Conservation (phyloP, 352 stramenopile genomes). For the Pythium chondricola region DNA sequence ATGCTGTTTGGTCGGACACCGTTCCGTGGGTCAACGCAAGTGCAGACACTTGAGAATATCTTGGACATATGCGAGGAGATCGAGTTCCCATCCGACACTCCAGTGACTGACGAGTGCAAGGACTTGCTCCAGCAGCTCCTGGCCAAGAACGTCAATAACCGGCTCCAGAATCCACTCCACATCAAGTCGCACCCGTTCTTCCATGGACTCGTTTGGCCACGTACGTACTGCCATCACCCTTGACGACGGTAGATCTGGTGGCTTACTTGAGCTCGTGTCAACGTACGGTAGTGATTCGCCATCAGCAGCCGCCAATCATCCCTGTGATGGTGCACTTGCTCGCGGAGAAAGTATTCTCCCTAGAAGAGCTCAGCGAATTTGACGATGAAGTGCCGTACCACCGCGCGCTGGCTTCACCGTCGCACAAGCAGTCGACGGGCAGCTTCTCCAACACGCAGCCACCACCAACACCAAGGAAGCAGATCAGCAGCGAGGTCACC, state of each 20-base stretch:
- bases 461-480: too few relatives aligned
- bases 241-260: not conserved
- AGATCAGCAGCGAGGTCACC: too few relatives aligned
- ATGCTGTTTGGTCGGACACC: slow-evolving; percentile 50
- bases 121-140: slow-evolving; percentile 66
- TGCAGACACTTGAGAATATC: slow-evolving; percentile 47
- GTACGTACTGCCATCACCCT: slow-evolving; percentile 27
- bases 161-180: slow-evolving; percentile 88
- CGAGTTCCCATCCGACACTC: slow-evolving; percentile 52
- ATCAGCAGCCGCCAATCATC: slow-evolving; percentile 34
- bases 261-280: not conserved
- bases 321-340: slow-evolving; percentile 33
- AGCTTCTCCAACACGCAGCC: not conserved
- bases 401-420: slow-evolving; percentile 15
- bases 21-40: slow-evolving; percentile 36
- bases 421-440: not conserved
- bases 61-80: slow-evolving; percentile 39
- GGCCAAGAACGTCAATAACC: slow-evolving; percentile 22
- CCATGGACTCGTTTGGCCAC: slow-evolving; percentile 78
- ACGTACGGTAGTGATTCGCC: slow-evolving; percentile 32
- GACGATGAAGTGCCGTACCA: slow-evolving; percentile 39
- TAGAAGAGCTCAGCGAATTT: slow-evolving; percentile 22
- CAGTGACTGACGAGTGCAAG: slow-evolving; percentile 40
- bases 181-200: slow-evolving; percentile 94
- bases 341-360: slow-evolving; percentile 19